Base-by-base conservation (phyloP, 2,329 filamentous ascomycete species). In the Didymella pomorum region DNA sequence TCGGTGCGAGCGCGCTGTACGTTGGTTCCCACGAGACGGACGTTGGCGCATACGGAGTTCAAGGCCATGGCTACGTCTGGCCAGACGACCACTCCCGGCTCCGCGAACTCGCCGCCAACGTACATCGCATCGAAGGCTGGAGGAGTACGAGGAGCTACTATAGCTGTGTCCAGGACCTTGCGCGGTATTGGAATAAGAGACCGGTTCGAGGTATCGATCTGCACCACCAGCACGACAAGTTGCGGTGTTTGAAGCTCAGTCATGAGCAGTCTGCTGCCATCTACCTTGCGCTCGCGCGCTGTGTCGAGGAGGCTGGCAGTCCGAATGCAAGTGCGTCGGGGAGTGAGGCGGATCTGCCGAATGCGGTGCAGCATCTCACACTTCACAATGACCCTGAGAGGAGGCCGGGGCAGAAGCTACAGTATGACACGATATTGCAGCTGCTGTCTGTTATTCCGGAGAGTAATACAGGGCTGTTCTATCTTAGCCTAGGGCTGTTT, bases 11-110 rank as follows among this genome's bases (percentile, higher is more conserved):
- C 58, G 92, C 93, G 31, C 82, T 99, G 31, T 92, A 93, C 71
- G 92, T 97, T 58, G 91, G 91, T 5, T 87, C 89, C 12, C 89
- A 92, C 65, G 91, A 93, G 70, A 76, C 70, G 2, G 79, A 81
- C 39, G 64, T 63, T 2, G 72, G 73, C 29, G 68, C 70, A 39
- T 83, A 84, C 3, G 84, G 84, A 4, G 82, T 91, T 12, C 85
- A 85, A 12, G 94, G 94, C 0, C 95, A 98, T 74, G 95, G 95
- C 39, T 98, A 96, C 73, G 94, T 99, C 31, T 99, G 95, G 95
- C 80, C 89, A 3, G 92, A 97, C 69, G 92, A 97, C 55, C 81
- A 83, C 39, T 84, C 89, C 8, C 94, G 92, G 77, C 85, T 90
- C 68, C 89, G 89, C 69, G 95, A 99, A 78, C 85, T 99, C 35